Evolutionary conservation across 352 stramenopile genomes (phyloP).

Genomic region (Phytophthora idaei): DNA sequence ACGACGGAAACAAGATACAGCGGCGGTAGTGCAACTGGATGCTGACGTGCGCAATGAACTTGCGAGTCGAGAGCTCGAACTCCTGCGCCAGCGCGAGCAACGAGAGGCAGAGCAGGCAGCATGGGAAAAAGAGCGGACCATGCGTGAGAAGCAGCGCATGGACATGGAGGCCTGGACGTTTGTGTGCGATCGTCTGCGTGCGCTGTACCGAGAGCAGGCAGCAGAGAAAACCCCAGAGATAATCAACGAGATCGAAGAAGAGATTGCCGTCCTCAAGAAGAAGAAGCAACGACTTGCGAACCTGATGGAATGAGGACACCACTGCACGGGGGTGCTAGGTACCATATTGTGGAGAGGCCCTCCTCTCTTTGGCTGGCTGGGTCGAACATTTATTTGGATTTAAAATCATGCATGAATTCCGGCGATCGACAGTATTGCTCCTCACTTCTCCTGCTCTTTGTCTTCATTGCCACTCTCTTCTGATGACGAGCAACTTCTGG

Average conservation of each 20-base stretch:
- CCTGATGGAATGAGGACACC: conserved; percentile 22
- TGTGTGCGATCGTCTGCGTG: conserved; percentile 42
- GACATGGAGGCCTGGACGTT: conserved; percentile 43
- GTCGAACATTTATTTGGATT: conserved; percentile 4
- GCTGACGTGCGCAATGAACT: conserved; percentile 30
- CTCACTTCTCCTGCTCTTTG: conserved; percentile 15
- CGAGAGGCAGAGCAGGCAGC: conserved; percentile 35
- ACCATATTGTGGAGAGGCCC: too few species aligned
- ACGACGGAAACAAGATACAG: conserved; percentile 10
- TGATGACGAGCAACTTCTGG: conserved; percentile 23
- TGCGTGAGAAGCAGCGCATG: conserved; percentile 39
- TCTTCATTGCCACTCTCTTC: conserved; percentile 13
- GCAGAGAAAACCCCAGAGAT: conserved; percentile 33
- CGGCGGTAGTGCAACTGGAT: not conserved
- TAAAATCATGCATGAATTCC: not conserved
- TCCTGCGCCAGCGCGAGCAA: conserved; percentile 36
- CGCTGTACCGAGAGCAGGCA: conserved; percentile 36
- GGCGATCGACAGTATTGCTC: not conserved
- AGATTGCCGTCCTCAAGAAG: conserved; percentile 42
- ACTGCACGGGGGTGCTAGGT: too few species aligned
- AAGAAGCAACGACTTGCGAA: conserved; percentile 41
- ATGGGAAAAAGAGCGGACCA: conserved; percentile 39
- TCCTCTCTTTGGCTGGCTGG: too few species aligned
- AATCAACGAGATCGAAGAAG: conserved; percentile 35
- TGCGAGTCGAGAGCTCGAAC: conserved; percentile 34